Conservation (phyloP, 352 stramenopile genomes). For the Ophiocytium majus region DNA sequence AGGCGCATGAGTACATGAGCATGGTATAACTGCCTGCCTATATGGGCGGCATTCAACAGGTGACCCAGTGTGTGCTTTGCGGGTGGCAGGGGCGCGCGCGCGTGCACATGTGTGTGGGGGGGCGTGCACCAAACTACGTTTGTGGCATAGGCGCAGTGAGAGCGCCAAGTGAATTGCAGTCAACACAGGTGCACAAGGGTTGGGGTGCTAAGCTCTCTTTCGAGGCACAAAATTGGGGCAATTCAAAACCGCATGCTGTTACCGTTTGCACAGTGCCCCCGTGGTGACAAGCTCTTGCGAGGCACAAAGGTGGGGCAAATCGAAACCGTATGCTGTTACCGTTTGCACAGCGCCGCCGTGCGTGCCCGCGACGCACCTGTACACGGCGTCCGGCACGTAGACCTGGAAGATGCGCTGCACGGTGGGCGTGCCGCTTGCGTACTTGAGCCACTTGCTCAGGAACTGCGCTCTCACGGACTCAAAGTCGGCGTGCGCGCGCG, state of each 20-base stretch:
- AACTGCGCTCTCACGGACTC: slow-evolving; percentile 27
- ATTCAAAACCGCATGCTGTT: not conserved
- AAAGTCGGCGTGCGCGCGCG: slow-evolving; percentile 35
- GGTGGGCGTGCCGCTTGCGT: slow-evolving; percentile 1
- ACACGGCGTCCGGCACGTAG: not conserved
- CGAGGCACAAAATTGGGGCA: not conserved
- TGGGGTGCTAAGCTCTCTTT: not conserved
- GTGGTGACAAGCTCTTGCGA: not conserved
- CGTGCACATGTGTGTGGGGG: too few relatives aligned
- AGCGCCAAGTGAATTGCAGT: not conserved
- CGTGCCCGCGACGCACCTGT: not conserved
- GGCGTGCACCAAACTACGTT: not conserved
- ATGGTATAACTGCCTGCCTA: not conserved
- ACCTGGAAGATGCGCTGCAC: slow-evolving; percentile 38
- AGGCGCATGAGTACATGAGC: not conserved
- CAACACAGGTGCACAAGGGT: not conserved
- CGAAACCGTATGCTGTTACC: not conserved
- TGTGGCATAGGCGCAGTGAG: not conserved
- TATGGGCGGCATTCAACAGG: not conserved
- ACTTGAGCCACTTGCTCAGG: slow-evolving; percentile 39
- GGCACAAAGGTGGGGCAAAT: not conserved
- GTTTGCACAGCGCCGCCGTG: not conserved
- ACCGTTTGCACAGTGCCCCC: not conserved
- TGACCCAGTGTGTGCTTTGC: not conserved
- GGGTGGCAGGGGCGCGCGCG: too few relatives aligned